phyloP scores from a whole-genome alignment of 78 protist genomes.

The Emiliania huxleyi region DNA sequence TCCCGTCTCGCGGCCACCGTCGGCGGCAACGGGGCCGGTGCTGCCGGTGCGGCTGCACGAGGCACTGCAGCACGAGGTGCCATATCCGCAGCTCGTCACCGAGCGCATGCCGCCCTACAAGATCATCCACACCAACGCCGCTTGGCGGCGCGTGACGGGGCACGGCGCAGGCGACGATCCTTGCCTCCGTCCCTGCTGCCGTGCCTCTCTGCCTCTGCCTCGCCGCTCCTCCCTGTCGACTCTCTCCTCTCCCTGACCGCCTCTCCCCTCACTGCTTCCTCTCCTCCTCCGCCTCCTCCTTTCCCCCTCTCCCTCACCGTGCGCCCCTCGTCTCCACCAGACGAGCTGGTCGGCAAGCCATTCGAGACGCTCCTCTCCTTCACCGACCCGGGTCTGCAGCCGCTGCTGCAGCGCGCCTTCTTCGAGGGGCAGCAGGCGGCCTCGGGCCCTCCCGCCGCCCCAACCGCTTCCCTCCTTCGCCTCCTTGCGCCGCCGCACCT shows the following conservation, averaged over 20 bases:
- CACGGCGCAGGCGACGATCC: no score
- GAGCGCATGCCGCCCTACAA: neutral
- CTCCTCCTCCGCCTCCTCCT: no score
- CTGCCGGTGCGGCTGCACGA: neutral
- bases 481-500: no score
- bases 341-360: neutral
- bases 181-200: no score
- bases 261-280: no score
- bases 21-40: neutral
- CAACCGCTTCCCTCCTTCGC: no score
- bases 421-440: neutral
- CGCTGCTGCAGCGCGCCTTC: neutral
- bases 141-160: neutral
- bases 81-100: neutral
- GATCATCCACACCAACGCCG: neutral
- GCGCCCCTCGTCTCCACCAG: no score
- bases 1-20: neutral
- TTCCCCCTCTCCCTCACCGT: no score
- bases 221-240: no score
- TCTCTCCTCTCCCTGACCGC: no score
- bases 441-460: no score
- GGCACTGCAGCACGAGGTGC: neutral
- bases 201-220: no score
- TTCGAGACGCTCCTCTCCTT: neutral
- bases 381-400: neutral